Conservation (phyloP, 306 rosid species). For the Prunus kanzakura region DNA sequence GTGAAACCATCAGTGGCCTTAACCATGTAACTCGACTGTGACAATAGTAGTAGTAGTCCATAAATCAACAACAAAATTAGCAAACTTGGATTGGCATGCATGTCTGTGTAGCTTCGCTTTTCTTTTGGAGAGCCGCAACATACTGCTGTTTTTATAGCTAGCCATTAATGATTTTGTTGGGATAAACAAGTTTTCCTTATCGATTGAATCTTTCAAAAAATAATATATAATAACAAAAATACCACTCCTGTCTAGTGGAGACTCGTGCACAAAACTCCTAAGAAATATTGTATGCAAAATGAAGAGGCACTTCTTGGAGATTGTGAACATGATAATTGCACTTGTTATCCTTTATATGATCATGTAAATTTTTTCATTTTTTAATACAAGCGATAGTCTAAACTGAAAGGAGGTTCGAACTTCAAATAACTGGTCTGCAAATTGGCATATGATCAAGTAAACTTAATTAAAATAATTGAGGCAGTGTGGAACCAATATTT, state of each 20-base stretch:
- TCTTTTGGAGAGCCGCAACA: background rate
- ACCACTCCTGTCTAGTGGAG: too few relatives aligned
- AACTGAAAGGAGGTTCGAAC: accelerated
- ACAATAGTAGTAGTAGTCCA: background rate
- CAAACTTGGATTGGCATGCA: background rate
- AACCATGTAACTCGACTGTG: background rate
- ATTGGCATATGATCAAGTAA: too few relatives aligned
- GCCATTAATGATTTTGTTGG: background rate
- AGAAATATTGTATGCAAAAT: too few relatives aligned
- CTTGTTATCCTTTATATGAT: too few relatives aligned
- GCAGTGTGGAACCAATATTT: too few relatives aligned
- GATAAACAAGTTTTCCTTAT: background rate
- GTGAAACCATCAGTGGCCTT: background rate
- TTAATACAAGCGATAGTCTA: too few relatives aligned
- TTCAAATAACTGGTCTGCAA: too few relatives aligned
- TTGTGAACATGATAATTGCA: too few relatives aligned
- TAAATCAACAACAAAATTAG: background rate
- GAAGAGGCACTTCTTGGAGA: too few relatives aligned
- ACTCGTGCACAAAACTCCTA: too few relatives aligned
- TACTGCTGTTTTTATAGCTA: background rate
- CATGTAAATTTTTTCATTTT: too few relatives aligned
- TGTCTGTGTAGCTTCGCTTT: background rate
- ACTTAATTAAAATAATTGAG: too few relatives aligned
- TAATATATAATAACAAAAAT: background rate
- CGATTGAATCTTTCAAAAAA: background rate